Conservation (phyloP, 768 basidiomycete genomes). For the Suillus tomentosus region DNA sequence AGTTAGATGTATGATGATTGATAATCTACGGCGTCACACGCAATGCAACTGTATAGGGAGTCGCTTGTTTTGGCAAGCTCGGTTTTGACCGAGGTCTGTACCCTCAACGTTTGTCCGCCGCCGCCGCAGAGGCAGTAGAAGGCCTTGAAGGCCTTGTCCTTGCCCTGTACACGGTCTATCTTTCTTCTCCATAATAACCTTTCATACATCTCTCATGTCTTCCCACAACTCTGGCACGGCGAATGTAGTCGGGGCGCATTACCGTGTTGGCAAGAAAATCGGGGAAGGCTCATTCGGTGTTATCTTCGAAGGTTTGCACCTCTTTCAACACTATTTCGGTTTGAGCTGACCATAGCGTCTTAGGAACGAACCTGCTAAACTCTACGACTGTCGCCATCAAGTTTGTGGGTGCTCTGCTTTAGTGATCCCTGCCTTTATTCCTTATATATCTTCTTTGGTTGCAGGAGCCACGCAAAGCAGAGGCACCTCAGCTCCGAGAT, state of each 20-base stretch:
- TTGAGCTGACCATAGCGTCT: constrained; percentile 5
- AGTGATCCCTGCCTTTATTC: neutral
- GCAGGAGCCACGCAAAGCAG: constrained; percentile 91
- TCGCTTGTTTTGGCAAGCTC: constrained; percentile 20
- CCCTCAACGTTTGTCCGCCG: constrained; percentile 30
- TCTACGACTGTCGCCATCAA: constrained; percentile 99
- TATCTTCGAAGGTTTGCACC: constrained; percentile 77
- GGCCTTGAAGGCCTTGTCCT: constrained; percentile 23
- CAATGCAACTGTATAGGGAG: constrained; percentile 3
- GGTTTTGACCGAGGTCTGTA: constrained; percentile 31
- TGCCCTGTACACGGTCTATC: constrained; percentile 14
- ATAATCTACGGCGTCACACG: neutral
- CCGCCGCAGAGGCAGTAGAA: constrained; percentile 30
- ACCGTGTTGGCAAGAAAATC: constrained; percentile 98
- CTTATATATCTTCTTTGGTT: constrained; percentile 20
- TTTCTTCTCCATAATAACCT: constrained; percentile 15
- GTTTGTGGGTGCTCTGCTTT: constrained; percentile 71
- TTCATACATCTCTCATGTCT: constrained; percentile 47
- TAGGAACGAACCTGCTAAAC: constrained; percentile 97
- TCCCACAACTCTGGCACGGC: constrained; percentile 59
- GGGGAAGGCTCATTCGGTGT: constrained; percentile 99
- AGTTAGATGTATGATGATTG: neutral
- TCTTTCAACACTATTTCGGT: constrained; percentile 2
- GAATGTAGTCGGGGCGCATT: constrained; percentile 93
- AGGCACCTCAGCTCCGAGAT: constrained; percentile 96